Evolutionary conservation across 2,329 filamentous ascomycete genomes (phyloP), one percentile per base, ranked within the genome.

Genomic region (Penicillium aurantiogriseum): DNA sequence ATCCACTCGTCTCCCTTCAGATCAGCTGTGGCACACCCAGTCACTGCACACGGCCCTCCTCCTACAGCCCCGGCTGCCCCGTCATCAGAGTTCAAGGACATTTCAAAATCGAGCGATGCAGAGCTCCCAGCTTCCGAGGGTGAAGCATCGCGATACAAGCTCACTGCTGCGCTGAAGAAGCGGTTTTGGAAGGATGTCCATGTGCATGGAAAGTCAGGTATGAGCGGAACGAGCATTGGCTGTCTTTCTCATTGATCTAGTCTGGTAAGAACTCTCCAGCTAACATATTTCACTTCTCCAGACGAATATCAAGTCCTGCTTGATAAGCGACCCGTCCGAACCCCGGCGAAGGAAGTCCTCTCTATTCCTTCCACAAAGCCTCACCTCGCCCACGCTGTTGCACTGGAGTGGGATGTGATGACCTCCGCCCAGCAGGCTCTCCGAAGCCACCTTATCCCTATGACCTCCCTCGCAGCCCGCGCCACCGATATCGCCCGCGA

Each of bases 401-500:
- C 93, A 3, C 78, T 95, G 44, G 94, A 99, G 79, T 99, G 94
- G 94, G 92, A 97, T 72, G 81, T 88, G 48, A 83, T 99, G 59
- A 83, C 87, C 25, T 90, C 89, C 15, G 86, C 89, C 3, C 88
- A 92, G 71, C 91, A 97, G 76, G 91, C 92, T 0, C 83, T 92
- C 39, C 90, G 88, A 73, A 85, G 90, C 58, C 91, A 97, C 76
- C 85, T 95, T 47, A 93, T 97, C 64, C 94, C 94, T 15, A 80
- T 99, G 62, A 97, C 92, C 3, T 92, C 91, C 47, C 84, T 97
- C 17, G 81, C 88, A 23, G 91, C 91, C 61, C 88, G 94, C 45
- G 93, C 92, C 0, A 75, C 93, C 31, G 93, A 97, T 71, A 90
- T 97, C 54, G 81, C 80, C 47, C 81, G 81, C 21, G 88, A 91